Evolutionary conservation across 768 basidiomycete species (phyloP), one percentile per base, ranked within the genome.

Genomic region (Pleurotus giganteus): DNA sequence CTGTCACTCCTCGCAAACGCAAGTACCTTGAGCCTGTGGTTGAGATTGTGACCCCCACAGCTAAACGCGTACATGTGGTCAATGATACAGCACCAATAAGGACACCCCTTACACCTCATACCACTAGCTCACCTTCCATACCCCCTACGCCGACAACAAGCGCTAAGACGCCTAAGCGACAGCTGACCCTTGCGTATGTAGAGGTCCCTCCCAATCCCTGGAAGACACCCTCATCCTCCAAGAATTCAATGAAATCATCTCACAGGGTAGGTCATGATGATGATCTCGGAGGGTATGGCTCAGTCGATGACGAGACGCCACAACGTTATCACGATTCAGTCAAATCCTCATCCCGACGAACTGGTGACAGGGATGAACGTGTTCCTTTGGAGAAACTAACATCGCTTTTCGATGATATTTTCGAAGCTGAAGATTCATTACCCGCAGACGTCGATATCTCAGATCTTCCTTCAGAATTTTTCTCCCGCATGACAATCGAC

Each of bases 401-500:
- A 0, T 82, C 84, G 2, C 71, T 92, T 15, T 73, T 96, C 1
- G 91, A 94, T 59, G 93, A 96, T 52, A 79, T 97, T 13, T 89
- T 96, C 54, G 86, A 89, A 58, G 85, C 89, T 0, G 86, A 91
- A 61, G 94, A 94, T 64, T 66, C 77, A 0, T 71, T 92, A 13
- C 78, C 86, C 2, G 71, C 82, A 0, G 86, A 88, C 46, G 67
- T 73, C 2, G 76, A 79, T 34, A 57, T 71, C n/a, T 57, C 65
- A 12, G 76, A 84, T 47, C 71, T 92, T 11, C 74, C 84, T 3
- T 64, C 73, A 26, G 80, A 85, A 6, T 88, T 76, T 64, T 94
- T 85, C 68, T 94, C 84, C 21, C 72, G 71, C 5, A 70, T 81
- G 27, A 88, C 84, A 0, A 61, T 68, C 21, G 86, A 91, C 55